These are phyloP conservation scores for Sporothrix brasiliensis DNA, from an alignment of 2,329 filamentous ascomycete species.

Conservation along the genomic window DNA sequence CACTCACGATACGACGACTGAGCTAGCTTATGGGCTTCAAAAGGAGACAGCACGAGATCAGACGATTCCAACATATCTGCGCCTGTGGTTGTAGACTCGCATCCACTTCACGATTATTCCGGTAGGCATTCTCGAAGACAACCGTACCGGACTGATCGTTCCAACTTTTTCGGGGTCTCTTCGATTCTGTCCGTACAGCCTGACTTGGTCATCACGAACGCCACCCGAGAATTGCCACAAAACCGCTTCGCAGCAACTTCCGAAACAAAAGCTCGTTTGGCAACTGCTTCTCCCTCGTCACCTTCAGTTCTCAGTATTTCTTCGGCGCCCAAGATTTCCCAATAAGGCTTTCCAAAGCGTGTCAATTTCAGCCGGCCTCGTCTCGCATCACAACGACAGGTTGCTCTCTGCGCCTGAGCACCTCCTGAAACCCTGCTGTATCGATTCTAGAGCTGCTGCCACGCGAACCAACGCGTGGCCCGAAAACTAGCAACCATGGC, in stretches of 20 bases:
- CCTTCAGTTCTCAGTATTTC: background rate
- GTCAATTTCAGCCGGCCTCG: background rate
- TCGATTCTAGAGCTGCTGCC: constrained; percentile 8
- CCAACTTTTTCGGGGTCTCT: background rate
- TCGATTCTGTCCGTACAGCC: background rate
- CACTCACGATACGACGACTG: background rate
- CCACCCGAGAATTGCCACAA: constrained; percentile 19
- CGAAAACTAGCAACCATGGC: constrained; percentile 54
- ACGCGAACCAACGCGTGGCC: constrained; percentile 32
- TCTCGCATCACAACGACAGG: constrained; percentile 1
- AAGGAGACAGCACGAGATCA: background rate
- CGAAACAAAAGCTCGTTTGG: background rate
- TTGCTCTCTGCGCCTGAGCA: background rate
- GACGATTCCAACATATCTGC: constrained; percentile 1
- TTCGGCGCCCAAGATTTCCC: too few species aligned
- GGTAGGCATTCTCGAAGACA: background rate
- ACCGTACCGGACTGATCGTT: background rate
- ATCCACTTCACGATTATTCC: background rate
- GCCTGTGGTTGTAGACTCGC: constrained; percentile 3
- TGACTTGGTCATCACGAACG: constrained; percentile 18
- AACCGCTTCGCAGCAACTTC: background rate
- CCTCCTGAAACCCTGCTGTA: background rate
- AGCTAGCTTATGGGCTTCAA: background rate
- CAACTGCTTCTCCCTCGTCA: background rate
- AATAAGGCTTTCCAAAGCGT: background rate